Conservation (phyloP, 495 filamentous ascomycete genomes). For the Haplographium delicatum region DNA sequence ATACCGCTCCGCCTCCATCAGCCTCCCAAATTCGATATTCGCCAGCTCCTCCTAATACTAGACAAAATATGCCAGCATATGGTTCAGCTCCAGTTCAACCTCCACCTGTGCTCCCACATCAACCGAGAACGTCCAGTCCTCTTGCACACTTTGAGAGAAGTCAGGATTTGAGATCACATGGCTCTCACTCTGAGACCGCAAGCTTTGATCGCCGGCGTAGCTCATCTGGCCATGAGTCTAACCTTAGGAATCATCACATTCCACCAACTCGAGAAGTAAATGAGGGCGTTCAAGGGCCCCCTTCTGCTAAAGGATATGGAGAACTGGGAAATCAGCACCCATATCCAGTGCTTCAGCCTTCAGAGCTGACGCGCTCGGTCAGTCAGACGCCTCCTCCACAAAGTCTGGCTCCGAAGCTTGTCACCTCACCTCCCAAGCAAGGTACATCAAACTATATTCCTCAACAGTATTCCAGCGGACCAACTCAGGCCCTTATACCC, state of each 20-base stretch:
- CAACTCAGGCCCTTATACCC: slow-evolving; percentile 33
- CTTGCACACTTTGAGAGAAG: slow-evolving; percentile 61
- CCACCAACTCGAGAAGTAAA: slow-evolving; percentile 51
- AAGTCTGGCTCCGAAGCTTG: slow-evolving; percentile 24
- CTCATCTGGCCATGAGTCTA: slow-evolving; percentile 41
- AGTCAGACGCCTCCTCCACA: slow-evolving; percentile 39
- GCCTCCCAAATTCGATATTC: slow-evolving; percentile 42
- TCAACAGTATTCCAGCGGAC: slow-evolving; percentile 30
- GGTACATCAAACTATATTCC: slow-evolving; percentile 41
- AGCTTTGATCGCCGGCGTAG: slow-evolving; percentile 38
- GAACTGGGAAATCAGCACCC: slow-evolving; percentile 18
- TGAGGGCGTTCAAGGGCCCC: slow-evolving; percentile 37
- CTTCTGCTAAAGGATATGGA: slow-evolving; percentile 18
- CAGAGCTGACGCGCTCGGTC: slow-evolving; percentile 22
- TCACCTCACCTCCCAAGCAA: slow-evolving; percentile 51
- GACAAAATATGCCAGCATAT: slow-evolving; percentile 35
- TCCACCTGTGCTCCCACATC: slow-evolving; percentile 53
- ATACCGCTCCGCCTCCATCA: slow-evolving; percentile 26
- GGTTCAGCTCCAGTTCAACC: slow-evolving; percentile 32
- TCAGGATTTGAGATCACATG: slow-evolving; percentile 29
- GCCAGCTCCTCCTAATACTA: slow-evolving; percentile 40
- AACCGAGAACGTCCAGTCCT: slow-evolving; percentile 81
- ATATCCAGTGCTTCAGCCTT: neutral
- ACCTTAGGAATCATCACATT: slow-evolving; percentile 40
- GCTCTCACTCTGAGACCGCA: slow-evolving; percentile 27